Evolutionary conservation across 306 rosid genomes (phyloP).

Genomic region (Leucaena leucocephala): DNA sequence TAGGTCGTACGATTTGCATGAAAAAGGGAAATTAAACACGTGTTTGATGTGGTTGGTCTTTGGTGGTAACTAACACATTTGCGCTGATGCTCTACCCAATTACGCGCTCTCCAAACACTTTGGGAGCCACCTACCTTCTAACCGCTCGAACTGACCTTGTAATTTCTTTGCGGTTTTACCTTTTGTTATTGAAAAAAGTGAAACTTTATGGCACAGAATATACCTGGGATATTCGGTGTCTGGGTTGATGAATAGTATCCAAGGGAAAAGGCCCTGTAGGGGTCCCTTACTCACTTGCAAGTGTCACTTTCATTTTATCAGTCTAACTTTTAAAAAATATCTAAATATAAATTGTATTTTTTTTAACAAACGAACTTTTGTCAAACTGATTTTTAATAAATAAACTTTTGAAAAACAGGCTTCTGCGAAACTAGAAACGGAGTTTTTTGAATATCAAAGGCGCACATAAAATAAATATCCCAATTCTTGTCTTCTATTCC

Average conservation of each 20-base stretch:
- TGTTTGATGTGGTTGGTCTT: slow-evolving; percentile 42
- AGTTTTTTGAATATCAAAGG: too few relatives aligned
- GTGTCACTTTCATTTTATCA: too few relatives aligned
- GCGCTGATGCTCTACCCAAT: not conserved
- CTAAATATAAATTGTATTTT: too few relatives aligned
- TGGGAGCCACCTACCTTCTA: not conserved
- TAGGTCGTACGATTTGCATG: slow-evolving; percentile 24
- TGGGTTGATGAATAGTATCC: not conserved
- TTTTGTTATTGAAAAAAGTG: not conserved
- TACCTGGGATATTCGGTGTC: slow-evolving; percentile 18
- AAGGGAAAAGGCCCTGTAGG: too few relatives aligned
- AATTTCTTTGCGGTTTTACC: not conserved
- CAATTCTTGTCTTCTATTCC: too few relatives aligned
- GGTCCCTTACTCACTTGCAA: too few relatives aligned
- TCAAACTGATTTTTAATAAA: too few relatives aligned
- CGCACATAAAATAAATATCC: too few relatives aligned
- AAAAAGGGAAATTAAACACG: not conserved
- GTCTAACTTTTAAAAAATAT: too few relatives aligned
- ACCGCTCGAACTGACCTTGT: not conserved
- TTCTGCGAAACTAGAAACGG: too few relatives aligned
- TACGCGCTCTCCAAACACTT: not conserved
- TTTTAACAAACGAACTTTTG: too few relatives aligned
- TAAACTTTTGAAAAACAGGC: too few relatives aligned
- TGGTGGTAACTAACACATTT: not conserved
- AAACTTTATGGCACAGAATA: slow-evolving; percentile 38